A percentile compares a stretch with the other conserved stretches of the same genome.
These are phyloP conservation scores for Citrus maxima DNA, from an alignment of 345 rosid species.

Conservation along the genomic window DNA sequence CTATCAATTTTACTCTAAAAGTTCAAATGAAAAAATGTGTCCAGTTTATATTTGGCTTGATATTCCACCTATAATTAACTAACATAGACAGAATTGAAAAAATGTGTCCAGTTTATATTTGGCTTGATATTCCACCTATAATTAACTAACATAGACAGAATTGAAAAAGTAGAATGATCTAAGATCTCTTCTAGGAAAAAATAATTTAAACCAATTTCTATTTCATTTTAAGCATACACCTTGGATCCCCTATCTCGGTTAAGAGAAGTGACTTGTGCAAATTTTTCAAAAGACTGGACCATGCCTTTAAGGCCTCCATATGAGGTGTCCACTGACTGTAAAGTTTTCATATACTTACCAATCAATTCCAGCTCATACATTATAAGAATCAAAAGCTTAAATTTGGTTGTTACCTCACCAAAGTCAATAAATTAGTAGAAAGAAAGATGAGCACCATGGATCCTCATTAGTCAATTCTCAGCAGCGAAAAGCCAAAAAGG, in stretches of 20 bases:
- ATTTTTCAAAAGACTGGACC: not conserved
- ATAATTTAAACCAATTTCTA: not conserved
- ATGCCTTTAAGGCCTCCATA: not conserved
- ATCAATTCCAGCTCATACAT: not conserved
- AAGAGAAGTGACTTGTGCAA: not conserved
- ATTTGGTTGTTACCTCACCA: constrained; percentile 1
- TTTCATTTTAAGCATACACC: too few relatives aligned
- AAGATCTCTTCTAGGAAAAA: not conserved
- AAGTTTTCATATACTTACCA: not conserved
- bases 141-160: not conserved
- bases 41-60: not conserved
- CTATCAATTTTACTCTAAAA: not conserved
- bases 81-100: not conserved
- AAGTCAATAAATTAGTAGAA: not conserved
- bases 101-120: not conserved
- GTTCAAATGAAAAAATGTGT: not conserved
- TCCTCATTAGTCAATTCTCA: not conserved
- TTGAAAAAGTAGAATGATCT: not conserved
- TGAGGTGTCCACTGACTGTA: not conserved
- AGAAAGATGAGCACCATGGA: constrained; percentile 1
- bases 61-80: not conserved
- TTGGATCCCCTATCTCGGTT: too few relatives aligned
- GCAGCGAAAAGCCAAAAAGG: not conserved
- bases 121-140: not conserved
- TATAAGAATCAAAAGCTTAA: not conserved